These are phyloP conservation scores for Mortierella claussenii DNA, from an alignment of 192 early-diverging fungal genomes.

Conservation along the genomic window DNA sequence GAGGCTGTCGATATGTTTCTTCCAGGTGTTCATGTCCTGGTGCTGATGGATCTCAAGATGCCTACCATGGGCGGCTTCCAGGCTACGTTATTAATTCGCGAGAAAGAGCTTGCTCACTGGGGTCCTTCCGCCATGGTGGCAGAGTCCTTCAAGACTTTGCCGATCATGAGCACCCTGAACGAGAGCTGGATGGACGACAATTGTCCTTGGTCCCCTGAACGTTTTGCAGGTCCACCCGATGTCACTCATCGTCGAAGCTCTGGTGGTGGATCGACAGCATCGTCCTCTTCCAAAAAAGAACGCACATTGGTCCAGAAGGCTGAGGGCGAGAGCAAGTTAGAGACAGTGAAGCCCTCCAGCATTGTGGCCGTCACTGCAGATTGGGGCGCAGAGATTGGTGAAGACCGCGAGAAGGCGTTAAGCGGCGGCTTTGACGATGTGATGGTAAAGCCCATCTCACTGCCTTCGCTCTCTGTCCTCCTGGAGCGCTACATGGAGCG, in stretches of 20 bases:
- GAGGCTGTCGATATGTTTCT: conserved; percentile 40
- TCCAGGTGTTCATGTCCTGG: conserved; percentile 27
- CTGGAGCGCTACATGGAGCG: conserved; percentile 31
- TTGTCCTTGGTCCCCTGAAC: conserved; percentile 38
- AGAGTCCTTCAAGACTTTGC: not conserved
- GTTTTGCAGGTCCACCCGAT: conserved; percentile 23
- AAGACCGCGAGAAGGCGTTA: conserved; percentile 39
- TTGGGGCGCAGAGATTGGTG: conserved; percentile 36
- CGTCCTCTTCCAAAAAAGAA: not conserved
- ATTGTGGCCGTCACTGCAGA: conserved; percentile 44
- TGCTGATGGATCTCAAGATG: conserved; percentile 53
- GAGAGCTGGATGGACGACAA: conserved; percentile 16
- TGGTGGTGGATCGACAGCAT: not conserved
- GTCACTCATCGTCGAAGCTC: conserved; percentile 5
- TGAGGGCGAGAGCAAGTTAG: not conserved
- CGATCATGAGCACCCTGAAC: not conserved
- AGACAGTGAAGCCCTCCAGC: conserved; percentile 21
- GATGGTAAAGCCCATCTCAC: conserved; percentile 49
- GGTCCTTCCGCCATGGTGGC: conserved; percentile 3
- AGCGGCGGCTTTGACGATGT: conserved; percentile 47
- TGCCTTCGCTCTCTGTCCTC: conserved; percentile 39
- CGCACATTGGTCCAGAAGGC: not conserved
- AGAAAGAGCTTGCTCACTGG: conserved; percentile 29
- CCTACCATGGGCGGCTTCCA: conserved; percentile 43
- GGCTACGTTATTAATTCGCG: conserved; percentile 30